Percentiles rank a stretch among this genome's conserved stretches.
phyloP scores from a whole-genome alignment of 1,284 basidiomycete genomes.

The Lentinula novae-zelandiae region DNA sequence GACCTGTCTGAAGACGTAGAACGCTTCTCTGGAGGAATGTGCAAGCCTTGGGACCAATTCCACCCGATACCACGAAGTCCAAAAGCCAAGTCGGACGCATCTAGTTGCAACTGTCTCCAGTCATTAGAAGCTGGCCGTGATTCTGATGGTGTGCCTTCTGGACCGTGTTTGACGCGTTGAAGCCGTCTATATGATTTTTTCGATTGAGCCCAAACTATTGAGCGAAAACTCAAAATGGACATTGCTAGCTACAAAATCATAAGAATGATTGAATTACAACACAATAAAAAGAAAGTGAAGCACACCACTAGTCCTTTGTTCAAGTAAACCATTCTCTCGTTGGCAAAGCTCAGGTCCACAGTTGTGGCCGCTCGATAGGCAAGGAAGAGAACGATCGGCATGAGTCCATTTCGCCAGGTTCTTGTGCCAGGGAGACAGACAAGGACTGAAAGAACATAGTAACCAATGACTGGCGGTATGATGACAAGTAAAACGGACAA shows the following conservation, averaged over 20 bases:
- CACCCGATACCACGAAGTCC: conserved; percentile 54
- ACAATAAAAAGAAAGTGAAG: conserved; percentile 5
- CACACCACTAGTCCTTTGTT: conserved; percentile 36
- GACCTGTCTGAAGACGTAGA: conserved; percentile 23
- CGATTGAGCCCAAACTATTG: conserved; percentile 34
- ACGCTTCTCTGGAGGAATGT: conserved; percentile 39
- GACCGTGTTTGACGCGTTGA: conserved; percentile 7
- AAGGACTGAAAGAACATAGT: conserved; percentile 44
- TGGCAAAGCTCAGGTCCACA: conserved; percentile 34
- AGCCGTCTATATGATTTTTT: conserved; percentile 26
- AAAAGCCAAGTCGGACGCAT: conserved; percentile 43
- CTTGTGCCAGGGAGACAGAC: conserved; percentile 41
- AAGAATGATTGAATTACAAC: neutral
- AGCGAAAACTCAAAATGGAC: conserved; percentile 28
- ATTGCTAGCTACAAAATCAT: conserved; percentile 26
- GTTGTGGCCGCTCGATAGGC: conserved; percentile 37
- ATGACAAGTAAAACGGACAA: conserved; percentile 29
- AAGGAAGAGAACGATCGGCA: conserved; percentile 38
- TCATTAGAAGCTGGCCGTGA: neutral
- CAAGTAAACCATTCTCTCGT: conserved; percentile 31
- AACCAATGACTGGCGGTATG: conserved; percentile 37
- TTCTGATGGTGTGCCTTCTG: neutral
- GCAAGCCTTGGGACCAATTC: conserved; percentile 43
- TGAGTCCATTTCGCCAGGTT: conserved; percentile 36
- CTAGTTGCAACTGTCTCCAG: conserved; percentile 23